phyloP scores from a whole-genome alignment of 352 stramenopile species.

The Globisporangium spinosum region DNA sequence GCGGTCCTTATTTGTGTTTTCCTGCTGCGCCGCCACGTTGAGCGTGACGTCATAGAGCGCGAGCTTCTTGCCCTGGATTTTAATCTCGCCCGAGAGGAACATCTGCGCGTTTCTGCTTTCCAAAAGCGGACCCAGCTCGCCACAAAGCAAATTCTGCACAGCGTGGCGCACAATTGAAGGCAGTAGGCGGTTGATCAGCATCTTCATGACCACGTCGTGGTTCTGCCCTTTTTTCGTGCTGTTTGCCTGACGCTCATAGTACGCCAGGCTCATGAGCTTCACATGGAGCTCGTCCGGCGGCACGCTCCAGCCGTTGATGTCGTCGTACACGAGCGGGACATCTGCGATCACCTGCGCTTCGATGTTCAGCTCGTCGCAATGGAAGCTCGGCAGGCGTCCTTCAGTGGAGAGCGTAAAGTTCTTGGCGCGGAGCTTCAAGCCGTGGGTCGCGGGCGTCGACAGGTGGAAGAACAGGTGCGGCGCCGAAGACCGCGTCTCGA shows the following conservation, averaged over 20 bases:
- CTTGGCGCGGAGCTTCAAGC: slow-evolving; percentile 55
- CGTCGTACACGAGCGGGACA: slow-evolving; percentile 62
- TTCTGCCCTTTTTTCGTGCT: slow-evolving; percentile 55
- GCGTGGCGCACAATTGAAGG: slow-evolving; percentile 57
- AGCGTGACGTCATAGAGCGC: slow-evolving; percentile 56
- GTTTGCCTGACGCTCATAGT: slow-evolving; percentile 63
- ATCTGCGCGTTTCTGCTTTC: slow-evolving; percentile 52
- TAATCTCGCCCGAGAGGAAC: slow-evolving; percentile 55
- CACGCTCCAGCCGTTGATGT: slow-evolving; percentile 57
- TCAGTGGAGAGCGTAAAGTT: slow-evolving; percentile 71
- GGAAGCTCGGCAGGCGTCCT: slow-evolving; percentile 60
- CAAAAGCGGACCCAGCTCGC: slow-evolving; percentile 57
- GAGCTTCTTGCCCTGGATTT: slow-evolving; percentile 53
- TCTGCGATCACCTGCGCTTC: slow-evolving; percentile 64
- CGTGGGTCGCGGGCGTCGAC: slow-evolving; percentile 46
- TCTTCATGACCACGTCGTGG: slow-evolving; percentile 76
- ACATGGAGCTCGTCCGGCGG: slow-evolving; percentile 53
- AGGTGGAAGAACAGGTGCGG: slow-evolving; percentile 66
- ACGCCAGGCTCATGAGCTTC: slow-evolving; percentile 63
- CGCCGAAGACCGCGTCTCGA: slow-evolving; percentile 55
- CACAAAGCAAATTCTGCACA: slow-evolving; percentile 54
- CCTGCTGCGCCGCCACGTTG: slow-evolving; percentile 6
- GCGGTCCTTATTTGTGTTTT: slow-evolving; percentile 22
- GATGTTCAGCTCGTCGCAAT: slow-evolving; percentile 76
- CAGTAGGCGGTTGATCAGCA: slow-evolving; percentile 74